phyloP scores from a whole-genome alignment of 805 yeast genomes.

The Candida pini region DNA sequence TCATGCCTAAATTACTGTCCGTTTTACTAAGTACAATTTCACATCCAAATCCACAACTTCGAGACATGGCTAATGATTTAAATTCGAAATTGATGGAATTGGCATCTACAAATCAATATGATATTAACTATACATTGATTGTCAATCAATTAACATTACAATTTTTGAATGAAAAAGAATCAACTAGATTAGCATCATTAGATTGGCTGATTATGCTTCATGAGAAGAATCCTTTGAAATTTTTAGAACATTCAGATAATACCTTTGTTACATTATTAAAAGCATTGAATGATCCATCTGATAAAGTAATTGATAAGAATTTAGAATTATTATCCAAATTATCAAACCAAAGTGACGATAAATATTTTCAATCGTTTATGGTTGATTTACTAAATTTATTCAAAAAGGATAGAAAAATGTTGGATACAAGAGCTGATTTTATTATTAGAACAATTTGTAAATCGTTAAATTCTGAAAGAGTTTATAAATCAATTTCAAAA shows the following conservation, averaged over 20 bases:
- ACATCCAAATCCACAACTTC: slow-evolving; percentile 43
- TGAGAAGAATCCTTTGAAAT: slow-evolving; percentile 54
- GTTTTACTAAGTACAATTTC: slow-evolving; percentile 61
- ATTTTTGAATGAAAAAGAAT: slow-evolving; percentile 68
- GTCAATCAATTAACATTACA: slow-evolving; percentile 70
- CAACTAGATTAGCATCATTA: slow-evolving; percentile 74
- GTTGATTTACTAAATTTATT: slow-evolving; percentile 63
- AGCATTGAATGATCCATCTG: slow-evolving; percentile 64
- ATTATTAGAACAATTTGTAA: slow-evolving; percentile 80
- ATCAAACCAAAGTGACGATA: slow-evolving; percentile 65
- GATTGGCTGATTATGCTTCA: slow-evolving; percentile 89
- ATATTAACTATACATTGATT: slow-evolving; percentile 48
- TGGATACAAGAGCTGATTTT: slow-evolving; percentile 73
- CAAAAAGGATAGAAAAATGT: slow-evolving; percentile 58
- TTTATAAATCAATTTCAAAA: slow-evolving; percentile 73
- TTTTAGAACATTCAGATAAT: slow-evolving; percentile 50
- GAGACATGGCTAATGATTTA: slow-evolving; percentile 50
- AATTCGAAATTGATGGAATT: slow-evolving; percentile 51
- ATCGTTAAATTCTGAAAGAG: slow-evolving; percentile 74
- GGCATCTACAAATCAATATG: slow-evolving; percentile 30
- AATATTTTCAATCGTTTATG: slow-evolving; percentile 71
- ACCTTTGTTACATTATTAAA: slow-evolving; percentile 74
- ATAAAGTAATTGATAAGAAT: slow-evolving; percentile 70
- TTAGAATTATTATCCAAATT: slow-evolving; percentile 68
- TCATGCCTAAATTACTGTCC: slow-evolving; percentile 68